A percentile compares a stretch with the other conserved stretches of the same genome.
Conservation (phyloP, 179 eudicot genomes). For the Nepenthes alata region DNA sequence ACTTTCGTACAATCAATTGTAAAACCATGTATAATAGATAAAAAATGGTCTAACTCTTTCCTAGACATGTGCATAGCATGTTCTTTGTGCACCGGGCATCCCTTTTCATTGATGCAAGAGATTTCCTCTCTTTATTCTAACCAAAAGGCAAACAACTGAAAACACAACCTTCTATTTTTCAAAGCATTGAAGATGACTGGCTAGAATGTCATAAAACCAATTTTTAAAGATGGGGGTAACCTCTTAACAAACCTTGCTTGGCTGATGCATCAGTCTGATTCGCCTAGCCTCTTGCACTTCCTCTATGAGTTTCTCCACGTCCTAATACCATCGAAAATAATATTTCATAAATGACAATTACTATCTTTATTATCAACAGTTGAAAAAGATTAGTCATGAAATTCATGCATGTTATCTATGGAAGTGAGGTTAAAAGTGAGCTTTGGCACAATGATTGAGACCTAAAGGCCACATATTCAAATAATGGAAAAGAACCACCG, state of each 20-base stretch:
- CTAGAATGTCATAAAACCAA: background rate
- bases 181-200: background rate
- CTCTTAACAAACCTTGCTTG: constrained; percentile 56
- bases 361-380: background rate
- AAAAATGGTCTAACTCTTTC: too few relatives aligned
- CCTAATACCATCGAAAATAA: constrained; percentile 24
- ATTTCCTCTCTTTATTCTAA: too few relatives aligned
- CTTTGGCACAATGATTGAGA: too few relatives aligned
- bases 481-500: too few relatives aligned
- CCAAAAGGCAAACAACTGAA: background rate
- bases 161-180: background rate
- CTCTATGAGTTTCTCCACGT: constrained; percentile 68
- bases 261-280: constrained; percentile 80
- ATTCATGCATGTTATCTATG: background rate
- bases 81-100: too few relatives aligned
- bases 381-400: background rate
- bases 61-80: too few relatives aligned
- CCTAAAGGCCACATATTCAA: too few relatives aligned
- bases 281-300: constrained; percentile 95
- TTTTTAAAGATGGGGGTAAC: background rate
- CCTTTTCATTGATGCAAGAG: too few relatives aligned
- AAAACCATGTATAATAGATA: too few relatives aligned
- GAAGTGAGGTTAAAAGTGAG: too few relatives aligned
- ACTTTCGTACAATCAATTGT: too few relatives aligned
- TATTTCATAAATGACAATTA: background rate